These are phyloP conservation scores for Hypoxylon cercidicola DNA, from an alignment of 495 filamentous ascomycete genomes.

Conservation along the genomic window DNA sequence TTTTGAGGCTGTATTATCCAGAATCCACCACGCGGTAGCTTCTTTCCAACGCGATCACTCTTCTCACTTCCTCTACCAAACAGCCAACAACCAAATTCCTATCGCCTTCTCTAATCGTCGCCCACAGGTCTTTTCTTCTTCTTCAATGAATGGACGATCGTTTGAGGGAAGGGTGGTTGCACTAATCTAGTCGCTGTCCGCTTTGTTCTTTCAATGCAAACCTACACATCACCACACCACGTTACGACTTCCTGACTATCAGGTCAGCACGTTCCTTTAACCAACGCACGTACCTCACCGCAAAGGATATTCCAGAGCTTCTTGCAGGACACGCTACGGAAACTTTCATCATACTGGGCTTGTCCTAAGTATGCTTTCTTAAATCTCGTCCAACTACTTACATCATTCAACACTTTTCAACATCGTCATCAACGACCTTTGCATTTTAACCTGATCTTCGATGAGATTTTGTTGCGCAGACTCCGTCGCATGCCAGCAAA, in stretches of 20 bases:
- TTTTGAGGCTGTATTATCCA: constrained; percentile 38
- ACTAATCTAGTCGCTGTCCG: constrained; percentile 33
- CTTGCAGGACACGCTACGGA: neutral
- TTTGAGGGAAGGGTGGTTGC: constrained; percentile 31
- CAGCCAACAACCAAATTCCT: constrained; percentile 28
- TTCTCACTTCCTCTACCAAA: constrained; percentile 11
- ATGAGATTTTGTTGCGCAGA: constrained; percentile 35
- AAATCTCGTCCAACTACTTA: constrained; percentile 12
- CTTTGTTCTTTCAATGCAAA: constrained; percentile 28
- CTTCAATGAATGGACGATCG: neutral
- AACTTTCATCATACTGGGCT: constrained; percentile 16
- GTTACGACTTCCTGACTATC: constrained; percentile 20
- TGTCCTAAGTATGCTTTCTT: constrained; percentile 27
- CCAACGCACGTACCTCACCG: constrained; percentile 13
- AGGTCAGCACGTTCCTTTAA: constrained; percentile 15
- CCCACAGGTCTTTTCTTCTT: constrained; percentile 10
- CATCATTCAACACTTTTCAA: constrained; percentile 1
- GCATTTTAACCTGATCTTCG: constrained; percentile 29
- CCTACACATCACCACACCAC: neutral
- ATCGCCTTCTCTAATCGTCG: constrained; percentile 18
- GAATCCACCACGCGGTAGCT: constrained; percentile 47
- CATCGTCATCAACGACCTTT: constrained; percentile 8
- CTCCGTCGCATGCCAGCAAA: constrained; percentile 35
- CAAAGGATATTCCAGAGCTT: constrained; percentile 7
- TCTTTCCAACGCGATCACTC: constrained; percentile 37